Percentiles rank a stretch among this genome's conserved stretches.
Conservation (phyloP, 169 alveolate species). For the Amoebophrya sp. region DNA sequence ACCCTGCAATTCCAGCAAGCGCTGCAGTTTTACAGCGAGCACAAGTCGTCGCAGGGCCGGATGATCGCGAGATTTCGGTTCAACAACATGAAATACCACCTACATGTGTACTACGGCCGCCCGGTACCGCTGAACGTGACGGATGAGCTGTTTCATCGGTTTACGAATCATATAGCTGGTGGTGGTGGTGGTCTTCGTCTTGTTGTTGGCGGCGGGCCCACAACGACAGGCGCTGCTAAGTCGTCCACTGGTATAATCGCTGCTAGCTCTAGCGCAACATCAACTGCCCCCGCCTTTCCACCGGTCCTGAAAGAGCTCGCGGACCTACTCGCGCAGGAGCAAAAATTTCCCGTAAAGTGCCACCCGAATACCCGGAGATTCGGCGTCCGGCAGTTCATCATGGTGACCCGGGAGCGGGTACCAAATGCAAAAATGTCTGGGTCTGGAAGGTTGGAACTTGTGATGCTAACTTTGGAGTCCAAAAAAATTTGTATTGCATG, state of each 20-base stretch:
- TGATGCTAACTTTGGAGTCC: too few species aligned
- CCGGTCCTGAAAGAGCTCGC: neutral
- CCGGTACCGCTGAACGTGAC: neutral
- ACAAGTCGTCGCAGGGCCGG: neutral
- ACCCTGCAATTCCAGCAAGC: neutral
- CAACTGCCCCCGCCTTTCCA: too few species aligned
- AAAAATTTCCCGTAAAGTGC: neutral
- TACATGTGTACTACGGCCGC: constrained; percentile 1
- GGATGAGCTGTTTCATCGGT: neutral
- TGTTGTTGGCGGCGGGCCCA: neutral
- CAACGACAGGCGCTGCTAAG: too few species aligned
- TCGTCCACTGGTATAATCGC: neutral
- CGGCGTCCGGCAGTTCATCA: neutral
- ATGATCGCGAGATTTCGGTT: neutral
- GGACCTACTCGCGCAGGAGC: neutral
- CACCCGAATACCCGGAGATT: neutral
- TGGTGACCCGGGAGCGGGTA: constrained; percentile 8
- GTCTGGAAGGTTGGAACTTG: too few species aligned
- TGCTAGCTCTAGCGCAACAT: too few species aligned
- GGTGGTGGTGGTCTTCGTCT: too few species aligned
- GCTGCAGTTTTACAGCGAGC: neutral
- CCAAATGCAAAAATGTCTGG: too few species aligned
- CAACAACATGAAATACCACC: neutral
- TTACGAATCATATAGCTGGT: too few species aligned
- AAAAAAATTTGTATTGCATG: too few species aligned